Evolutionary conservation across 306 rosid species (phyloP), one percentile per base, ranked within the genome.

Genomic region (Cicer chorassanicum): DNA sequence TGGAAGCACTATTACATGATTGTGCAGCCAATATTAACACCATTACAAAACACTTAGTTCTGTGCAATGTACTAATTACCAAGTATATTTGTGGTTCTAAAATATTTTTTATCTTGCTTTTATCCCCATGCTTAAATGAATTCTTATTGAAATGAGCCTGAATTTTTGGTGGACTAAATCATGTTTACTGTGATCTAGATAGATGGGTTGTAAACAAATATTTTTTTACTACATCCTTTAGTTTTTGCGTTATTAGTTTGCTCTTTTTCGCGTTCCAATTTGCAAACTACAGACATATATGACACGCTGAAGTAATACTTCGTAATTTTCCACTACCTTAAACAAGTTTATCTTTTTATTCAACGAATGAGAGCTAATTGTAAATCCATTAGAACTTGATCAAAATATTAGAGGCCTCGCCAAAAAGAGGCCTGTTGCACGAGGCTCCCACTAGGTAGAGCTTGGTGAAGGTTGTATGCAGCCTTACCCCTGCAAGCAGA

Each of bases 201-300:
- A 24, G 34, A 59, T 29, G 63, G 62, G 14, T 18, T 68, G 65
- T 74, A 51, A 73, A 9, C 68, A 51, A 72, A 40, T 44, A 61
- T 44, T 19, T 68, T 70, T 51, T 34, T 43, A 61, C 68, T 59
- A 14, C 18, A 16, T 50, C 76, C 21, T 57, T 12, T 21, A 41
- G 67, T 77, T 72, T 66, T 38, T 57, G 70, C 54, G 14, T 69
- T 44, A 44, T 66, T 49, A 19, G 29, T 63, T 45, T 65, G 68
- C 18, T 54, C 19, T 36, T 54, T 13, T 41, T 71, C 77, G 29
- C 19, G 11, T 39, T 78, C 50, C 44, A 48, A 55, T 67, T 73
- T 59, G 62, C 70, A 67, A 77, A 66, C 64, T 64, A 78, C 12
- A 7, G 53, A 24, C 64, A 41, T 57, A 48, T 9, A 59, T 72